Conservation (phyloP, 139 green algal genomes). For the Desmodesmus armatus region DNA sequence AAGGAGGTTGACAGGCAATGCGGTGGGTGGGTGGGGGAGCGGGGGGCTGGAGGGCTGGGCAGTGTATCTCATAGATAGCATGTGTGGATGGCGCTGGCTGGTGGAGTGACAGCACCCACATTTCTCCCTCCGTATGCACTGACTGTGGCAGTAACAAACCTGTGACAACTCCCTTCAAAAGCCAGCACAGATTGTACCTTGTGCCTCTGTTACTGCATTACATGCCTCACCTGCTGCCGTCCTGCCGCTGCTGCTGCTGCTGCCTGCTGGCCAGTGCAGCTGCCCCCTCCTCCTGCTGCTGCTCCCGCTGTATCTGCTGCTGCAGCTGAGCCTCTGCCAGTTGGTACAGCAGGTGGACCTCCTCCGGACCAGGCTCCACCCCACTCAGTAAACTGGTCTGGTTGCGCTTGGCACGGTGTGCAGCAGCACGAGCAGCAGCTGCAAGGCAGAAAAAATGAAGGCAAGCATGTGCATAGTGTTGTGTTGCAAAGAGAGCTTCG, state of each 20-base stretch:
- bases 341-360: constrained; percentile 32
- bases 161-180: no score
- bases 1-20: not conserved
- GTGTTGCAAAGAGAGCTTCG: no score
- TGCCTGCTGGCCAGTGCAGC: not conserved
- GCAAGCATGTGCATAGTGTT: no score
- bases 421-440: constrained; percentile 17
- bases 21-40: no score
- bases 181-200: no score
- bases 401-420: not conserved
- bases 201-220: no score
- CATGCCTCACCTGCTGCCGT: not conserved
- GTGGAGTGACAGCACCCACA: no score
- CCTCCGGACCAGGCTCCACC: constrained; percentile 12
- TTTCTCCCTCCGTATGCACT: no score
- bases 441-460: not conserved
- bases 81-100: constrained; percentile 21
- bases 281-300: constrained; percentile 21
- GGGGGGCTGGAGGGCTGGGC: no score
- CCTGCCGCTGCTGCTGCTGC: no score
- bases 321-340: constrained; percentile 20
- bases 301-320: not conserved
- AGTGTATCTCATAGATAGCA: no score
- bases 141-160: no score
- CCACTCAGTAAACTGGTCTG: not conserved